Evolutionary conservation across 1,284 basidiomycete species (phyloP).

Genomic region (Pyrrhoderma noxium): DNA sequence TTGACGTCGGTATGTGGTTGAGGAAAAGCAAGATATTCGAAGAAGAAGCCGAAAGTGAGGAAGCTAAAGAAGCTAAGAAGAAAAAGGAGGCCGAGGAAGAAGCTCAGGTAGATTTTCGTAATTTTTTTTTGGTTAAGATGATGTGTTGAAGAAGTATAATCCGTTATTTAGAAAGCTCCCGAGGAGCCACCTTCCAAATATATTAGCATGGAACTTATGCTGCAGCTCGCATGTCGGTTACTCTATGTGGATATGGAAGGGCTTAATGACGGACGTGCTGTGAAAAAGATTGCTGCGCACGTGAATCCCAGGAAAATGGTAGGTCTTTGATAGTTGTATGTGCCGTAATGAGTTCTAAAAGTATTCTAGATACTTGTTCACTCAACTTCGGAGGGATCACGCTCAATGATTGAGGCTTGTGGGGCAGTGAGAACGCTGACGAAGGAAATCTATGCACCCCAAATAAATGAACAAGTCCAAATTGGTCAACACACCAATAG

Average conservation of each 20-base stretch:
- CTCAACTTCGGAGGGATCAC: conserved; percentile 59
- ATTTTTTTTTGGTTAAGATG: not conserved
- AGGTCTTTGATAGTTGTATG: not conserved
- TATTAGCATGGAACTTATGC: conserved; percentile 63
- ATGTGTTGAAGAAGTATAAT: conserved; percentile 11
- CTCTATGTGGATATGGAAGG: conserved; percentile 95
- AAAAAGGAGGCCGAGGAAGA: conserved; percentile 74
- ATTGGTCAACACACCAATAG: conserved; percentile 95
- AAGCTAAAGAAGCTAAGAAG: conserved; percentile 67
- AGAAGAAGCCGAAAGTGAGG: conserved; percentile 79
- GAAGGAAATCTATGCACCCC: conserved; percentile 82
- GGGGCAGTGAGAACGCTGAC: conserved; percentile 80
- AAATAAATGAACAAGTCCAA: conserved; percentile 65
- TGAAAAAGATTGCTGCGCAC: conserved; percentile 95
- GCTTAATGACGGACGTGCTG: conserved; percentile 90
- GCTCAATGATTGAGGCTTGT: conserved; percentile 73
- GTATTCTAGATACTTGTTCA: conserved; percentile 78
- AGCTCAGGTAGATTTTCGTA: conserved; percentile 47
- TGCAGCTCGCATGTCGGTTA: conserved; percentile 79
- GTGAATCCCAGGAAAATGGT: conserved; percentile 95
- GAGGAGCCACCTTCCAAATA: conserved; percentile 91
- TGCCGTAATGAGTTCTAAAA: conserved; percentile 8
- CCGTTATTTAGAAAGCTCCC: conserved; percentile 46
- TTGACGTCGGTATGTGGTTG: conserved; percentile 93
- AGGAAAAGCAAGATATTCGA: conserved; percentile 83